Base-by-base conservation (phyloP, 352 stramenopile genomes). In the Phytophthora pluvialis region DNA sequence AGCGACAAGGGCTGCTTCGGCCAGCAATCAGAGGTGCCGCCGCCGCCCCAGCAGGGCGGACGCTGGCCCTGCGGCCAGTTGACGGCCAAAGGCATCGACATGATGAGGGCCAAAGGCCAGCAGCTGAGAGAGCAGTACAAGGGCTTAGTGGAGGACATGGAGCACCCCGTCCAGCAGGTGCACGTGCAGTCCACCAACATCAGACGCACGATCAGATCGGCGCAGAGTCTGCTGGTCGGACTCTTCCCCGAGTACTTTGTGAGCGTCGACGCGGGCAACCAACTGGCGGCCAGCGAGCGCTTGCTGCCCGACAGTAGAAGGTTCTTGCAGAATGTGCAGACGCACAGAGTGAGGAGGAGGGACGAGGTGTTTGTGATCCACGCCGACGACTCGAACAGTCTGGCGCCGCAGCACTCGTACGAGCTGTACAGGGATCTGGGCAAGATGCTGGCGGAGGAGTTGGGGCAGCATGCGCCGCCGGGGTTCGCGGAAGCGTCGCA, bases 161-260 rank as follows among this genome's bases (percentile, higher is more conserved):
- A 89, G 1, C 48, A 89, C 26, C 75, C 80, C 11, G 38, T 54
- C 5, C 47, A 31, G 11, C 65, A 91, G 35, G 64, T 94, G 31
- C 81, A 92, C 46, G 81, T 92, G 12, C 70, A 89, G 56, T 93
- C 82, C 52, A 94, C 86, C 47, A 93, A 94, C 63, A 86, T 94
- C 48, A 67, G 80, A 1, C 74, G 83, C 15, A 94, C 86, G 26
- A 88, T 93, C 36, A 75, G 78, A 2, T 92, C 86, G 15, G 77
- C 81, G 35, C 83, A 94, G 68, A 83, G 81, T 66, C 60, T 93
- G 25, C 69, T 93, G 16, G 73, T 64, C 4, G 86, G 86, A 11
- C 69, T 94, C 50, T 93, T 92, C 29, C 83, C 81, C 1, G 66
- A 84, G 26, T 64, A 70, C 42, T 89, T 89, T 52, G 16, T 43